Conservation (phyloP, 257 asterid genomes). For the Vinca minor region DNA sequence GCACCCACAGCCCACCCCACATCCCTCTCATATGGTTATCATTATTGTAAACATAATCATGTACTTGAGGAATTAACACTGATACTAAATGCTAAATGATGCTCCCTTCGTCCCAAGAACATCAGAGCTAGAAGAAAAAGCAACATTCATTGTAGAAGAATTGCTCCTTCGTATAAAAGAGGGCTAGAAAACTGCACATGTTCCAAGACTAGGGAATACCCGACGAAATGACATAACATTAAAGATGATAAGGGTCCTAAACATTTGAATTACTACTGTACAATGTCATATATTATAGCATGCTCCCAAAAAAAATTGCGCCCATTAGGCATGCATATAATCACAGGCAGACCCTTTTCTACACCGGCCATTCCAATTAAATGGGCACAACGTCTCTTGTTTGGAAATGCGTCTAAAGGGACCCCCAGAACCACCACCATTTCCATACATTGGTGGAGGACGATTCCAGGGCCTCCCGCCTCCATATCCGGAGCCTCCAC, state of each 20-base stretch:
- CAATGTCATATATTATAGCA: constrained; percentile 19
- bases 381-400: constrained; percentile 52
- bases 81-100: no score
- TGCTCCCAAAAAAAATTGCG: constrained; percentile 11
- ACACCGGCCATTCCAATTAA: constrained; percentile 51
- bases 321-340: constrained; percentile 41
- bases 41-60: no score
- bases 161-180: not conserved
- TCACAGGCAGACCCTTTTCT: constrained; percentile 67
- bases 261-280: constrained; percentile 24
- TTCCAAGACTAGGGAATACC: constrained; percentile 17
- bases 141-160: no score
- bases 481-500: constrained; percentile 18
- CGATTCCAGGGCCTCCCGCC: constrained; percentile 46
- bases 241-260: constrained; percentile 8
- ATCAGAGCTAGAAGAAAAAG: no score
- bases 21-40: no score
- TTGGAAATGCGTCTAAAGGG: constrained; percentile 21
- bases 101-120: no score
- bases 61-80: no score
- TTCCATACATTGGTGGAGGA: constrained; percentile 46
- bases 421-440: constrained; percentile 27
- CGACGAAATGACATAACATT: constrained; percentile 14
- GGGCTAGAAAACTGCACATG: constrained; percentile 29
- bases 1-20: no score